Percentiles rank a stretch among this genome's conserved stretches.
These are phyloP conservation scores for Neurospora discreta DNA, from an alignment of 495 filamentous ascomycete species.

Conservation along the genomic window DNA sequence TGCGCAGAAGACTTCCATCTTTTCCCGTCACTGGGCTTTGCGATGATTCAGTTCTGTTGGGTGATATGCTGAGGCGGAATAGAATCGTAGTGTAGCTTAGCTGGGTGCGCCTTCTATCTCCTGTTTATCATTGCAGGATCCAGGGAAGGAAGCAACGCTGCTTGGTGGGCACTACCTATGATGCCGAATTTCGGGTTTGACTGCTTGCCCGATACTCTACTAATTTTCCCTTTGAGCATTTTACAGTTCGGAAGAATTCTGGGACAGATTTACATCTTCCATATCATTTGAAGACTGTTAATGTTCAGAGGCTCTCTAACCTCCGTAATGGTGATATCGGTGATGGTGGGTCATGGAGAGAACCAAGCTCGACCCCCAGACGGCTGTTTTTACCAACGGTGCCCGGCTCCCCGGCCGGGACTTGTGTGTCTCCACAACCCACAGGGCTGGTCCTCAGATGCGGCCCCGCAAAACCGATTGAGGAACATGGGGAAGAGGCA, in stretches of 20 bases:
- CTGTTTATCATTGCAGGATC: not conserved
- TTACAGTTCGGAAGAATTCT: not conserved
- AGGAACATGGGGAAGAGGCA: not conserved
- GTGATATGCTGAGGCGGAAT: not conserved
- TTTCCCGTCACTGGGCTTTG: not conserved
- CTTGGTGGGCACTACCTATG: not conserved
- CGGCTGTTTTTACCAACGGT: not conserved
- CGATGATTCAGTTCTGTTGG: not conserved
- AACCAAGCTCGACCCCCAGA: not conserved
- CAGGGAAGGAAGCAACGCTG: not conserved
- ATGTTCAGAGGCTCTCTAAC: not conserved
- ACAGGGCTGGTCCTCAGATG: not conserved
- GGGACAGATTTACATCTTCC: not conserved
- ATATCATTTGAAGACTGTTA: not conserved
- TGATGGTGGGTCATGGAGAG: not conserved
- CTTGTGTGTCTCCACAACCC: not conserved
- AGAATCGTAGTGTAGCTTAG: too few relatives aligned
- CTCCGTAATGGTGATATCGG: not conserved
- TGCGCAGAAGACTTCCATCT: not conserved
- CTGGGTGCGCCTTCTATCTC: not conserved
- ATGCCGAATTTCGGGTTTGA: not conserved
- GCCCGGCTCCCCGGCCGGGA: not conserved
- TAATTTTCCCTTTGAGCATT: not conserved
- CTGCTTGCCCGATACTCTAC: not conserved
- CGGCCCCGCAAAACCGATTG: not conserved